phyloP scores from a whole-genome alignment of 1,284 basidiomycete species.

The Cryptococcus depauperatus region DNA sequence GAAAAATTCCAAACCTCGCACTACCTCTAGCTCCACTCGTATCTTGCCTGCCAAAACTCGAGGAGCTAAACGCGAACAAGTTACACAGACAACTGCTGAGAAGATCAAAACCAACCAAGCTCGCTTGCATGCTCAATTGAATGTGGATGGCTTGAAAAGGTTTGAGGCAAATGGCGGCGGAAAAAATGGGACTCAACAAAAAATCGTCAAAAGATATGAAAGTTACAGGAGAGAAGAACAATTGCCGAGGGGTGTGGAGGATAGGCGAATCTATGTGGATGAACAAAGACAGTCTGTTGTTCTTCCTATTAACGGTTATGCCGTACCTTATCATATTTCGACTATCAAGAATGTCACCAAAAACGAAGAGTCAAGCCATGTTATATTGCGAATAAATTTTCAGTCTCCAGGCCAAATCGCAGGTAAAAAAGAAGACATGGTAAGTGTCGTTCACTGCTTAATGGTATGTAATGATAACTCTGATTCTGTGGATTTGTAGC shows the following conservation, averaged over 20 bases:
- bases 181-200: slow-evolving; percentile 59
- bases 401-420: slow-evolving; percentile 96
- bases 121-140: slow-evolving; percentile 70
- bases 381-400: slow-evolving; percentile 94
- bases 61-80: slow-evolving; percentile 65
- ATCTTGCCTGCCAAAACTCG: slow-evolving; percentile 75
- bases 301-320: slow-evolving; percentile 87
- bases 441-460: slow-evolving; percentile 38
- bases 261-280: slow-evolving; percentile 76
- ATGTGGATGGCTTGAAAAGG: slow-evolving; percentile 72
- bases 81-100: slow-evolving; percentile 59
- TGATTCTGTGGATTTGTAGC: slow-evolving; percentile 48
- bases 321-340: slow-evolving; percentile 97
- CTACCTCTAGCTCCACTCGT: slow-evolving; percentile 57
- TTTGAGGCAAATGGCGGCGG: slow-evolving; percentile 58
- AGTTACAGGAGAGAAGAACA: slow-evolving; percentile 92
- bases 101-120: slow-evolving; percentile 79
- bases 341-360: slow-evolving; percentile 98
- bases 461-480: too few species aligned
- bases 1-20: slow-evolving; percentile 20
- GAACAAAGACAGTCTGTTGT: slow-evolving; percentile 82
- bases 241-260: slow-evolving; percentile 70
- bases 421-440: slow-evolving; percentile 98
- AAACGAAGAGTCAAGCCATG: slow-evolving; percentile 92
- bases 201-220: slow-evolving; percentile 90